Evolutionary conservation across 495 filamentous ascomycete species (phyloP), one percentile per base, ranked within the genome.

Genomic region (Penicillium simplicissimum): DNA sequence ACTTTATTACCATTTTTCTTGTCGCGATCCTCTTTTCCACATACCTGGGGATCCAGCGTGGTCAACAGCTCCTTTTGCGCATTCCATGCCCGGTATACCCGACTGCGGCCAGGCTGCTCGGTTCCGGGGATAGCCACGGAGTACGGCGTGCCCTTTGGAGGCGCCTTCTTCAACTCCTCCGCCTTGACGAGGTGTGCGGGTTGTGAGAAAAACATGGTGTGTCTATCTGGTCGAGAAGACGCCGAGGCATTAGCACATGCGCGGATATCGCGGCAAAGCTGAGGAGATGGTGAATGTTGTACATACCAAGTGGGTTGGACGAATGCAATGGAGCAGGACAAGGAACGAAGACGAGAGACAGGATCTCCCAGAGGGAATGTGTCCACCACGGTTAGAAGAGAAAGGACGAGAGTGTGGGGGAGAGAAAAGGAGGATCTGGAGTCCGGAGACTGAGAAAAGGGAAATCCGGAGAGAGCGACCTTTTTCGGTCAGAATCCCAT

Each of bases 51-150:
- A 74, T 93, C 87, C 61, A 91, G 77, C 19, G 89, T 92, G 63
- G 82, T 81, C 40, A 97, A 73, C 60, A 97, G 75, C 42, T 84
- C 84, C 71, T 95, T 87, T 48, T 80, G 79, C 66, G 86, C 86
- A 62, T 84, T 84, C 87, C 88, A 96, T 74, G 96, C 88, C 60
- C 95, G 85, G 74, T 97, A 98, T 58, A 96, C 76, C 35, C 83
- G 77, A 23, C 82, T 90, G 58, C 91, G 85, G 47, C 89, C 93
- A 28, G 87, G 85, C 58, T 82, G 74, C 76, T 92, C 84, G 33
- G 87, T 86, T 56, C 89, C 90, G 7, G 91, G 87, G 34, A 98
- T 59, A 15, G 90, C 77, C 4, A 96, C 79, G 36, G 78, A 79
- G 63, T 81, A 84, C 1, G 81, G 78, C 17, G 60, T 70, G 9